Percentiles rank a stretch among this genome's conserved stretches.
These are phyloP conservation scores for Castanopsis chinensis DNA, from an alignment of 306 rosid genomes.

Conservation along the genomic window DNA sequence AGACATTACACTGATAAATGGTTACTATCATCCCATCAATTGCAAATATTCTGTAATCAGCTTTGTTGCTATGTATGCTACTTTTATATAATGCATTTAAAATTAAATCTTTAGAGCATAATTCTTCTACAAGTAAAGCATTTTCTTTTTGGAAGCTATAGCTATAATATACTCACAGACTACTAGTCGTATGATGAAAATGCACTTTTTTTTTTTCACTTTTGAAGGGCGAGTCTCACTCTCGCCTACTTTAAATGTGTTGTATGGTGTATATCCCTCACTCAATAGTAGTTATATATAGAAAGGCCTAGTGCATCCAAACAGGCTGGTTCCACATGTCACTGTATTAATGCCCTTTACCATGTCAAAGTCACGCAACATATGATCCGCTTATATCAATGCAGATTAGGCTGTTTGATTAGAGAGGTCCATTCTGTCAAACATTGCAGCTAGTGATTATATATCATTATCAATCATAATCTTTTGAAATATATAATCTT, in stretches of 20 bases:
- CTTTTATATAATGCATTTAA: not conserved
- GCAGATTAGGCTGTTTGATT: not conserved
- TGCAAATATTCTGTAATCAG: not conserved
- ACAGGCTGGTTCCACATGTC: constrained; percentile 51
- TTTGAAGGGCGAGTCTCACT: constrained; percentile 24
- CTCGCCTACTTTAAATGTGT: constrained; percentile 36
- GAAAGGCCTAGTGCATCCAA: constrained; percentile 45
- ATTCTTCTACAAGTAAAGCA: not conserved
- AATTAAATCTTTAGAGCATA: not conserved
- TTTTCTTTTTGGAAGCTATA: constrained; percentile 3
- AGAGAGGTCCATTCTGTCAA: not conserved
- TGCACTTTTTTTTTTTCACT: constrained; percentile 24
- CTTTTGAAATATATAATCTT: no score
- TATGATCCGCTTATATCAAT: constrained; percentile 24
- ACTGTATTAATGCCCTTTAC: constrained; percentile 1
- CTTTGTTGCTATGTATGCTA: not conserved
- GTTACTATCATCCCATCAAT: no score
- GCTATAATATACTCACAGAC: no score
- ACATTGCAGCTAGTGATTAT: not conserved
- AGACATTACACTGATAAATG: no score
- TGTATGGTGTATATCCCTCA: constrained; percentile 40
- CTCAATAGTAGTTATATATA: constrained; percentile 24
- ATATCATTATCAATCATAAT: no score
- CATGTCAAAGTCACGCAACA: constrained; percentile 25
- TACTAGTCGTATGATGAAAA: constrained; percentile 22